Conservation (phyloP, 2,329 filamentous ascomycete genomes). For the Dactylonectria estremocensis region DNA sequence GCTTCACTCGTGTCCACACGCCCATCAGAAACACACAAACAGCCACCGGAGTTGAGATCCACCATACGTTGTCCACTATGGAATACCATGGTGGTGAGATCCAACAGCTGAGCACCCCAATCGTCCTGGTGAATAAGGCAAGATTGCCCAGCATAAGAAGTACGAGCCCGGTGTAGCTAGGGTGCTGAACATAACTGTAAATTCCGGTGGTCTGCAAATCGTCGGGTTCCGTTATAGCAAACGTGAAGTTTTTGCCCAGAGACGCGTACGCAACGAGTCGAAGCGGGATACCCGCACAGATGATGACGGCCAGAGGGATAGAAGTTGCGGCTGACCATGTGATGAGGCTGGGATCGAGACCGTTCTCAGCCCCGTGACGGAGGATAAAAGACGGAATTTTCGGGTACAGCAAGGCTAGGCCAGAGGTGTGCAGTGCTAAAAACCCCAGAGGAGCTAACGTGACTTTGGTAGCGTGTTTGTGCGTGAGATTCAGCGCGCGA, state of each 20-base stretch:
- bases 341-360: slow-evolving; percentile 50
- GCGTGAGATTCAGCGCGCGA: slow-evolving; percentile 46
- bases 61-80: slow-evolving; percentile 9
- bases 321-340: slow-evolving; percentile 56
- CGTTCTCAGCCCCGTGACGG: slow-evolving; percentile 50
- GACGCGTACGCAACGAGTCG: slow-evolving; percentile 58
- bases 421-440: slow-evolving; percentile 42
- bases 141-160: slow-evolving; percentile 53
- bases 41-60: slow-evolving; percentile 12
- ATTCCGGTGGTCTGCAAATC: slow-evolving; percentile 62
- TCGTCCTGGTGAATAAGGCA: slow-evolving; percentile 54
- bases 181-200: slow-evolving; percentile 66
- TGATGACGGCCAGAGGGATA: slow-evolving; percentile 53
- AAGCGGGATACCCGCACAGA: slow-evolving; percentile 51
- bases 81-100: slow-evolving; percentile 46
- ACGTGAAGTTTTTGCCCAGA: slow-evolving; percentile 69
- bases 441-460: slow-evolving; percentile 43
- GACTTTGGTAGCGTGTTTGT: slow-evolving; percentile 42
- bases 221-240: slow-evolving; percentile 63
- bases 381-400: slow-evolving; percentile 44
- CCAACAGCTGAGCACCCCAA: slow-evolving; percentile 59
- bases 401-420: slow-evolving; percentile 37
- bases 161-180: slow-evolving; percentile 64
- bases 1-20: slow-evolving; percentile 56
- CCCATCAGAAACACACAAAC: slow-evolving; percentile 39